These are phyloP conservation scores for Yamagishiella unicocca DNA, from an alignment of 139 green algal species.

Conservation along the genomic window DNA sequence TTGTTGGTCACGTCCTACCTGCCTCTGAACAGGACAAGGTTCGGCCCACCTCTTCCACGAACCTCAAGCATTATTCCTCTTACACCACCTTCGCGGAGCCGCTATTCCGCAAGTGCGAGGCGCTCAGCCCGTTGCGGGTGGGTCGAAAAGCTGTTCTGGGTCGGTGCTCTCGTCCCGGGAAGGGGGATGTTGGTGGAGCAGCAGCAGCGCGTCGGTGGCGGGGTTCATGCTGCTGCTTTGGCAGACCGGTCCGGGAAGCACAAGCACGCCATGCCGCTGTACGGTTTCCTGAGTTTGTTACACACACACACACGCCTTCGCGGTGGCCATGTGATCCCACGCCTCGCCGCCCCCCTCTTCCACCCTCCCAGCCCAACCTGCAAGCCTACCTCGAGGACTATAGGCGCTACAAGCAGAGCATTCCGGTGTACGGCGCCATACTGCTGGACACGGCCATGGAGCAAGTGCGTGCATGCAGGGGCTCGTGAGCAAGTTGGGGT, in stretches of 20 bases:
- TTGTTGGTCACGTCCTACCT: background rate
- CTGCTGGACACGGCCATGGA: slow-evolving; percentile 86
- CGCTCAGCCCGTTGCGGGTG: slow-evolving; percentile 6
- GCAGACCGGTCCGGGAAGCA: too few species aligned
- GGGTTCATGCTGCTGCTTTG: too few species aligned
- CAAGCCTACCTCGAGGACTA: slow-evolving; percentile 74
- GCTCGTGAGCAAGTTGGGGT: too few species aligned
- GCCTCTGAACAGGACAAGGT: slow-evolving; percentile 49
- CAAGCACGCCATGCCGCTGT: too few species aligned
- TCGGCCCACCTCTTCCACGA: background rate
- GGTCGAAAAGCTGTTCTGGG: too few species aligned
- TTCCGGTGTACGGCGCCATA: slow-evolving; percentile 91
- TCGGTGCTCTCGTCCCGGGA: too few species aligned
- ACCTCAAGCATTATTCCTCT: slow-evolving; percentile 36
- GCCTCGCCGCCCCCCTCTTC: background rate
- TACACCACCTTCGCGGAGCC: slow-evolving; percentile 48
- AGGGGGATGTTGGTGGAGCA: too few species aligned
- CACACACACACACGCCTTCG: too few species aligned
- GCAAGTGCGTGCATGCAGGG: slow-evolving; percentile 59
- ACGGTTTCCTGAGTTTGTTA: too few species aligned
- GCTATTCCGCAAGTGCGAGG: slow-evolving; percentile 42
- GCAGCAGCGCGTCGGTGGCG: too few species aligned
- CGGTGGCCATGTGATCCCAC: background rate
- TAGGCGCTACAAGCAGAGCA: slow-evolving; percentile 88
- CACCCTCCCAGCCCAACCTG: slow-evolving; percentile 13